Conservation (phyloP, 23 red algal genomes). For the Gracilaria domingensis region DNA sequence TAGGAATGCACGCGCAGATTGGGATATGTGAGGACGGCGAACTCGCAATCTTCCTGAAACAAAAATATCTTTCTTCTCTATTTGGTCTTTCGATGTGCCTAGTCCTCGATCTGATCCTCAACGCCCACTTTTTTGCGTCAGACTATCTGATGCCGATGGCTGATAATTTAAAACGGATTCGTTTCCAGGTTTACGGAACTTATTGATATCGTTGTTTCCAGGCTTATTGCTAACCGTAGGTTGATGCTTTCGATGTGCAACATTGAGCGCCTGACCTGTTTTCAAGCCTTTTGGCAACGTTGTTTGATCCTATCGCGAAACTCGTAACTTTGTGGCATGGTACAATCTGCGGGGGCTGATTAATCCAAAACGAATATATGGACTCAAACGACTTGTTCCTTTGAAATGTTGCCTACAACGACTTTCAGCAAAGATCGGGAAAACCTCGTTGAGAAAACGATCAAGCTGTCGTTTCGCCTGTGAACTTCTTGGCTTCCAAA, state of each 20-base stretch:
- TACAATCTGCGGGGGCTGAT: slow-evolving; percentile 88
- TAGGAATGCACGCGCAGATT: slow-evolving; percentile 78
- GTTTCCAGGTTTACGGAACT: slow-evolving; percentile 2
- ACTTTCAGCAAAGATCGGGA: slow-evolving; percentile 75
- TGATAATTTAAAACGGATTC: neutral
- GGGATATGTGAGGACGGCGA: slow-evolving; percentile 51
- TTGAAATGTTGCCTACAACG: slow-evolving; percentile 68
- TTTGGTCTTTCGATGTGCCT: neutral
- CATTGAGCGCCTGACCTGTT: neutral
- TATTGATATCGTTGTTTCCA: neutral
- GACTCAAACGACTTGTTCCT: slow-evolving; percentile 80
- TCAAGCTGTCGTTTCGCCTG: slow-evolving; percentile 72
- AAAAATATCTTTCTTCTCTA: neutral
- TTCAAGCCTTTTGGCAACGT: neutral
- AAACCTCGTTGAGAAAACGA: slow-evolving; percentile 75
- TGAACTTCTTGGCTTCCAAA: slow-evolving; percentile 81
- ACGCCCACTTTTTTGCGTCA: neutral
- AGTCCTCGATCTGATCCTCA: neutral
- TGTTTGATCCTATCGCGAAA: slow-evolving; percentile 50
- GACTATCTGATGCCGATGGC: neutral
- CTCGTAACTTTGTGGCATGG: slow-evolving; percentile 62
- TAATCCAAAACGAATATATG: slow-evolving; percentile 96
- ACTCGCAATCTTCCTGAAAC: neutral
- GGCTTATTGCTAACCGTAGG: slow-evolving; percentile 11
- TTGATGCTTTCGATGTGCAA: neutral